Conservation (phyloP, 306 rosid species). For the Morella rubra region DNA sequence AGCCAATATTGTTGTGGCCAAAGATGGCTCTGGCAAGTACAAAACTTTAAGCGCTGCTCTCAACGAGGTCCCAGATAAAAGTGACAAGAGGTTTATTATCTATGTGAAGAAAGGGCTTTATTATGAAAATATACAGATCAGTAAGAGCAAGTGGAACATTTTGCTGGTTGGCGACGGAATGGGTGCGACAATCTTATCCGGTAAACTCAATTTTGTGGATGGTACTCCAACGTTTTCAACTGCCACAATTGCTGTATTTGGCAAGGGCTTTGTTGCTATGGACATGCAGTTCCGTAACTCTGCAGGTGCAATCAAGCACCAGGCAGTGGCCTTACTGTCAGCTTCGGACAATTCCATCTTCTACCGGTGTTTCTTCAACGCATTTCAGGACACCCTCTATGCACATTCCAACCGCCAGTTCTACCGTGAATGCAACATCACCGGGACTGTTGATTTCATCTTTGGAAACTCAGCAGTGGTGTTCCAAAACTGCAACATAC, state of each 20-base stretch:
- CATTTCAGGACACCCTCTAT: slow-evolving; percentile 73
- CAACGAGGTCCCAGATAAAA: slow-evolving; percentile 46
- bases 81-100: slow-evolving; percentile 57
- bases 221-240: slow-evolving; percentile 80
- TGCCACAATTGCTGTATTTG: slow-evolving; percentile 78
- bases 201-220: slow-evolving; percentile 53
- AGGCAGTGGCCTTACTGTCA: slow-evolving; percentile 72
- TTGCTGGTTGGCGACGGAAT: slow-evolving; percentile 79
- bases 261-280: slow-evolving; percentile 57
- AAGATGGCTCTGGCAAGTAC: slow-evolving; percentile 52
- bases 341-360: slow-evolving; percentile 54
- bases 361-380: slow-evolving; percentile 60
- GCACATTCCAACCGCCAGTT: slow-evolving; percentile 61
- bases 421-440: slow-evolving; percentile 62
- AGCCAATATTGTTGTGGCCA: slow-evolving; percentile 52
- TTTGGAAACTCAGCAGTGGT: slow-evolving; percentile 73
- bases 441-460: slow-evolving; percentile 77
- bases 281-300: slow-evolving; percentile 71
- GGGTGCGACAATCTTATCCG: slow-evolving; percentile 53
- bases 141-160: slow-evolving; percentile 65
- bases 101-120: slow-evolving; percentile 70
- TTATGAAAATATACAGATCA: slow-evolving; percentile 57
- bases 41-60: slow-evolving; percentile 59
- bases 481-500: slow-evolving; percentile 58
- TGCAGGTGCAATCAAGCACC: slow-evolving; percentile 72